These are phyloP conservation scores for Polyplosphaeria fusca DNA, from an alignment of 495 filamentous ascomycete genomes.

Conservation along the genomic window DNA sequence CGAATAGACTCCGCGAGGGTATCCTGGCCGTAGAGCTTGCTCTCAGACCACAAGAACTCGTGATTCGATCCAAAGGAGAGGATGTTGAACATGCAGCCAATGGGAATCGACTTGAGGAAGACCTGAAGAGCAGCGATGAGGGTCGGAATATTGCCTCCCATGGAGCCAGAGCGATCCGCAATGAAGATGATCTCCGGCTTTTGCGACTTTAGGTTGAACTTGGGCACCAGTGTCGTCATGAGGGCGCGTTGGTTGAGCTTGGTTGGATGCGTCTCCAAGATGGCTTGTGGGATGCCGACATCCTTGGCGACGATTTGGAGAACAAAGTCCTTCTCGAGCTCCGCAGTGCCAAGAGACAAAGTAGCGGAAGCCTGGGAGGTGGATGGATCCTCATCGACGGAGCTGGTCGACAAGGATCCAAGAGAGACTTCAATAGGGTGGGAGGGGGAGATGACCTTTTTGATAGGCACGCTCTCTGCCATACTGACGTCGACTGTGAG, in stretches of 20 bases:
- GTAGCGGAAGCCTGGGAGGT: conserved; percentile 59
- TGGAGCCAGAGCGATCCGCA: conserved; percentile 65
- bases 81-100: conserved; percentile 69
- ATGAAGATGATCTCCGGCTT: conserved; percentile 67
- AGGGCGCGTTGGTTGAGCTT: conserved; percentile 60
- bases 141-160: conserved; percentile 55
- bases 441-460: conserved; percentile 59
- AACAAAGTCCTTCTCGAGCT: conserved; percentile 52
- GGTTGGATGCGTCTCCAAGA: conserved; percentile 60
- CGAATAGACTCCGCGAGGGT: conserved; percentile 50
- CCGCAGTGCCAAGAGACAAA: conserved; percentile 47
- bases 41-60: conserved; percentile 58
- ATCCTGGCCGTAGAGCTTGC: conserved; percentile 51
- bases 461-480: conserved; percentile 52
- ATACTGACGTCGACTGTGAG: conserved; percentile 58
- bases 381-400: conserved; percentile 45
- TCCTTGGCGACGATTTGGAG: conserved; percentile 57
- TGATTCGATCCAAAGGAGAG: conserved; percentile 61
- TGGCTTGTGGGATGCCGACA: conserved; percentile 53
- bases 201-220: conserved; percentile 53
- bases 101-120: conserved; percentile 67
- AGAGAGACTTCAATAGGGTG: conserved; percentile 64
- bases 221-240: conserved; percentile 65
- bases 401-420: conserved; percentile 52
- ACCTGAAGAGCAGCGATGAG: conserved; percentile 57